Conservation (phyloP, 257 asterid genomes). For the Solanum ossicruentum region DNA sequence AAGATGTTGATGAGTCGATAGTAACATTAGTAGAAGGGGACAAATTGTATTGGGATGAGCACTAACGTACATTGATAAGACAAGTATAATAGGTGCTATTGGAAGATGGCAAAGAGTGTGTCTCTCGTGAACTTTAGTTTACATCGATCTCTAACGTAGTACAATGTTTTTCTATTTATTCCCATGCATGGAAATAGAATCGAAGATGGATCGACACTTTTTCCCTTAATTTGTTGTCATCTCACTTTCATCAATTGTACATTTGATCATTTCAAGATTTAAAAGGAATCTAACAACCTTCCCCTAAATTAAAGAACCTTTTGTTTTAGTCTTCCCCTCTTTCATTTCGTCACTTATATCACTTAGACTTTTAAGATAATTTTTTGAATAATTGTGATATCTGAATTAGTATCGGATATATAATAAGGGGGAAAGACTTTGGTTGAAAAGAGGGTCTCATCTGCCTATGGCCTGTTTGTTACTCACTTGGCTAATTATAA, state of each 20-base stretch:
- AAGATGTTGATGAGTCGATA: not conserved
- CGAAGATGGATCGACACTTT: not conserved
- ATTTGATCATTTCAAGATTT: not conserved
- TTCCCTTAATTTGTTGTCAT: not conserved
- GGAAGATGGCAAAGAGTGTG: not conserved
- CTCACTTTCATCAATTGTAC: not conserved
- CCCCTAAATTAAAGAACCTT: not conserved
- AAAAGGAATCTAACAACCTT: not conserved
- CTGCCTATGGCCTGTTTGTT: too few relatives aligned
- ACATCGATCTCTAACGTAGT: not conserved
- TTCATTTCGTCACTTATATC: not conserved
- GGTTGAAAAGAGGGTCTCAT: too few relatives aligned
- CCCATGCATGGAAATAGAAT: not conserved
- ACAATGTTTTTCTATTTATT: not conserved
- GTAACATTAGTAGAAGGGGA: not conserved
- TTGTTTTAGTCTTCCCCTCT: not conserved
- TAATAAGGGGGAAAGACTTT: too few relatives aligned
- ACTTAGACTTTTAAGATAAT: not conserved
- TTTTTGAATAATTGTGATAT: not conserved
- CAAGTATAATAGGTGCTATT: not conserved
- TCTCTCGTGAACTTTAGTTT: not conserved
- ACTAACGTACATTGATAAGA: not conserved
- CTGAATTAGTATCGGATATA: too few relatives aligned
- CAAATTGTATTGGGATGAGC: not conserved
- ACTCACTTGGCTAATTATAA: too few relatives aligned